Evolutionary conservation across 495 filamentous ascomycete species (phyloP).

Genomic region (Chlorociboria aeruginascens): DNA sequence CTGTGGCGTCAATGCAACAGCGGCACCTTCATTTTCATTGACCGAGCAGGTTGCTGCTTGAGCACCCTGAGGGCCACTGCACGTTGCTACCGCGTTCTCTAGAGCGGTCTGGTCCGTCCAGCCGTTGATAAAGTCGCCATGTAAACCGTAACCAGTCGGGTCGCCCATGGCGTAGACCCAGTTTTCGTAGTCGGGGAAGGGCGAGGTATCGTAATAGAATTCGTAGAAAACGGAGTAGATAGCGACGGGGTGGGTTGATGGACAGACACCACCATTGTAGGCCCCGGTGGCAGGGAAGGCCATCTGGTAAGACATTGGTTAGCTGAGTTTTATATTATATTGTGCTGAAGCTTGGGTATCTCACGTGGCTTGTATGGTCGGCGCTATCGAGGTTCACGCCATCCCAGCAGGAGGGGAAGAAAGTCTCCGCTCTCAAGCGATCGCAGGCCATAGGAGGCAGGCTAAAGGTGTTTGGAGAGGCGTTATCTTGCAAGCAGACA

Average conservation of each 20-base stretch:
- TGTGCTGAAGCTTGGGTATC: slow-evolving; percentile 33
- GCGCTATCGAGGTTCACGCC: slow-evolving; percentile 49
- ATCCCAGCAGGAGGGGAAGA: slow-evolving; percentile 91
- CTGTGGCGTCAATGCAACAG: not conserved
- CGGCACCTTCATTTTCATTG: too few species aligned
- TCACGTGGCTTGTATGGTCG: slow-evolving; percentile 45
- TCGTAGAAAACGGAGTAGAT: slow-evolving; percentile 49
- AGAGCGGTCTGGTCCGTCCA: slow-evolving; percentile 50
- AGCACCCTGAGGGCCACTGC: not conserved
- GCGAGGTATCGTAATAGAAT: slow-evolving; percentile 38
- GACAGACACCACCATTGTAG: slow-evolving; percentile 43
- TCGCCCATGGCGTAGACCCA: slow-evolving; percentile 37
- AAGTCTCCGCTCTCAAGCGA: slow-evolving; percentile 45
- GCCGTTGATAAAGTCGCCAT: slow-evolving; percentile 62
- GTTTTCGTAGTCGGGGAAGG: slow-evolving; percentile 34
- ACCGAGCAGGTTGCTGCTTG: too few species aligned
- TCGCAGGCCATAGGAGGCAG: slow-evolving; percentile 20
- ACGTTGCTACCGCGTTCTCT: slow-evolving; percentile 29
- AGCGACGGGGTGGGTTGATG: slow-evolving; percentile 38
- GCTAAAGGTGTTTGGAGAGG: slow-evolving; percentile 3
- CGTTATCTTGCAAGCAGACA: slow-evolving; percentile 22
- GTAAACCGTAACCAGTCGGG: slow-evolving; percentile 58
- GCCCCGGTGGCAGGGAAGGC: slow-evolving; percentile 17
- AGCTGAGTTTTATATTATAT: slow-evolving; percentile 23
- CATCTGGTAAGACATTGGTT: slow-evolving; percentile 9